phyloP scores from a whole-genome alignment of 192 early-diverging fungal species.

The Umbelopsis sp. region DNA sequence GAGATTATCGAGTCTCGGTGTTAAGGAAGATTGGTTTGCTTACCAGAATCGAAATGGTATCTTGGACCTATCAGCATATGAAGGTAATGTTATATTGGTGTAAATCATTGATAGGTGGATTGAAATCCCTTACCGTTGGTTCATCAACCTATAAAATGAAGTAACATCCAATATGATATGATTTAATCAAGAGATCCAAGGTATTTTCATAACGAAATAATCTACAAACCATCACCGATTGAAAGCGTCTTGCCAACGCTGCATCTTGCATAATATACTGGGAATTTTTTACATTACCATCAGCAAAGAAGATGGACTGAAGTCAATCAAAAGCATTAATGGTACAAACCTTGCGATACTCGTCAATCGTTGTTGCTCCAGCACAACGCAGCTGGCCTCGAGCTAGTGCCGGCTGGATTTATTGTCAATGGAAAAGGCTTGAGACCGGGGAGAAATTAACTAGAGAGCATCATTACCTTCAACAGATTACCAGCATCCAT shows the following conservation, averaged over 20 bases:
- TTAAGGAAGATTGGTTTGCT: too few species aligned
- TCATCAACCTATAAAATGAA: conserved; percentile 19
- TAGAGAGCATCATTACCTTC: conserved; percentile 43
- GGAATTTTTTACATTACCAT: neutral
- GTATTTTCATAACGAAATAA: neutral
- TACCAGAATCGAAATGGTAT: conserved; percentile 75
- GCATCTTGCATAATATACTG: conserved; percentile 70
- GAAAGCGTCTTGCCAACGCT: conserved; percentile 75
- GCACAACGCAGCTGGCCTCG: conserved; percentile 72
- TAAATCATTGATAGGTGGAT: too few species aligned
- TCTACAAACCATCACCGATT: conserved; percentile 68
- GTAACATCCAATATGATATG: neutral
- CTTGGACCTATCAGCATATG: conserved; percentile 48
- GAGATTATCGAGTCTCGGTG: too few species aligned
- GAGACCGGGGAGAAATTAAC: neutral
- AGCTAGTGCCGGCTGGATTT: conserved; percentile 63
- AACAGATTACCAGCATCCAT: conserved; percentile 81
- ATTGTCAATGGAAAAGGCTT: neutral
- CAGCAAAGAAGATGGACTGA: neutral
- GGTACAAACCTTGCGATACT: conserved; percentile 60
- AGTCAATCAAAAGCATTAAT: neutral
- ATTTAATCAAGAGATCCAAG: too few species aligned
- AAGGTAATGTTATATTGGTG: too few species aligned
- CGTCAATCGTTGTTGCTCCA: conserved; percentile 81
- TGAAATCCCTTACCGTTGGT: conserved; percentile 18